Evolutionary conservation across 306 rosid species (phyloP).

Genomic region (Casuarina cunninghamiana): DNA sequence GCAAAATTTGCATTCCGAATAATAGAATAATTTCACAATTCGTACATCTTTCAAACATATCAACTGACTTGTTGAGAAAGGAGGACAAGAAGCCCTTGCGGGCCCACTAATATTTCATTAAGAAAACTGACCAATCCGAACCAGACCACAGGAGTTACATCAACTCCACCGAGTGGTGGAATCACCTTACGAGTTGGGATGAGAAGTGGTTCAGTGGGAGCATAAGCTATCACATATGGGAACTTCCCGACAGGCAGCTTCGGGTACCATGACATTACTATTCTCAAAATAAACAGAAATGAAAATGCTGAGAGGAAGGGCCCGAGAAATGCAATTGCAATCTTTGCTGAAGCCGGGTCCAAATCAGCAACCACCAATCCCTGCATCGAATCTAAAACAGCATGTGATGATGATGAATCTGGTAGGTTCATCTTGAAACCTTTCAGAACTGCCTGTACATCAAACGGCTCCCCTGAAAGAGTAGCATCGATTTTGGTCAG

Average conservation of each 20-base stretch:
- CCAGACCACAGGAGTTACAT: constrained; percentile 94
- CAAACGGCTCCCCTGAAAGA: constrained; percentile 23
- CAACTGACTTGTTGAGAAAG: constrained; percentile 73
- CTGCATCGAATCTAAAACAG: constrained; percentile 33
- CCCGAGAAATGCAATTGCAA: constrained; percentile 67
- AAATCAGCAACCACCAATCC: constrained; percentile 60
- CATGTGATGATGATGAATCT: constrained; percentile 31
- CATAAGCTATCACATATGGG: constrained; percentile 86
- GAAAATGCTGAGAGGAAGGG: constrained; percentile 73
- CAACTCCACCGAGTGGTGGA: constrained; percentile 93
- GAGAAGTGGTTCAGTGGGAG: constrained; percentile 91
- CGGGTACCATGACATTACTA: constrained; percentile 98
- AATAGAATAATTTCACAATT: background rate
- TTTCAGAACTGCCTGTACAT: constrained; percentile 25
- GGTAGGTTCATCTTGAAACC: constrained; percentile 25
- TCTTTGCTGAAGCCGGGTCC: constrained; percentile 80
- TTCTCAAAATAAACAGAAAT: constrained; percentile 74
- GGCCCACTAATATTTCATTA: constrained; percentile 90
- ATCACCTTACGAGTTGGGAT: constrained; percentile 73
- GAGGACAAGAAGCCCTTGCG: constrained; percentile 92
- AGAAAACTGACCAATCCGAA: constrained; percentile 88
- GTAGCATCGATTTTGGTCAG: constrained; percentile 22
- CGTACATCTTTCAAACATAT: constrained; percentile 2
- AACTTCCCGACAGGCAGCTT: constrained; percentile 80
- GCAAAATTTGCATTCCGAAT: background rate